phyloP scores from a whole-genome alignment of 2,329 filamentous ascomycete genomes.

The Phialophora macrospora region DNA sequence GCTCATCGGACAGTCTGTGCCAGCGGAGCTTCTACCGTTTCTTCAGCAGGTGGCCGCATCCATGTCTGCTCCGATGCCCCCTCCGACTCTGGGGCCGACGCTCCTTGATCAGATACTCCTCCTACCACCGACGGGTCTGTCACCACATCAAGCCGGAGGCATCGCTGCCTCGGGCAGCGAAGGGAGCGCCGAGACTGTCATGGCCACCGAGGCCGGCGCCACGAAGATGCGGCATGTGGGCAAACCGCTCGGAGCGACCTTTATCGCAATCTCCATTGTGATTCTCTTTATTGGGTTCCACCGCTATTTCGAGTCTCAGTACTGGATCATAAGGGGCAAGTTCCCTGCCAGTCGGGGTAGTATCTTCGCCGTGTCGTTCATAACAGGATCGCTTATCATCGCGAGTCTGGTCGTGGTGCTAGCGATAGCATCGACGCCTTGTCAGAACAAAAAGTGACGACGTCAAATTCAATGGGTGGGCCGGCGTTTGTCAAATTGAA shows the following conservation, averaged over 20 bases:
- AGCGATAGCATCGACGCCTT: conserved; percentile 54
- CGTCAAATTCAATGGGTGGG: neutral
- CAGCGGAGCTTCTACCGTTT: conserved; percentile 37
- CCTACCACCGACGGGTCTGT: conserved; percentile 29
- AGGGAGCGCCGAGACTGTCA: conserved; percentile 19
- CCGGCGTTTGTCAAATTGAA: neutral
- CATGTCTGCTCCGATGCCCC: conserved; percentile 1
- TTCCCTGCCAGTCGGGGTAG: conserved; percentile 68
- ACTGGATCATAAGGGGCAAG: conserved; percentile 69
- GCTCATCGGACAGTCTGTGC: conserved; percentile 36
- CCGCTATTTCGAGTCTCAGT: conserved; percentile 69
- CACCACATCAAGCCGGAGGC: neutral
- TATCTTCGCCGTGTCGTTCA: conserved; percentile 61
- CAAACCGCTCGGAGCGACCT: conserved; percentile 68
- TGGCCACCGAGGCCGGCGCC: conserved; percentile 39
- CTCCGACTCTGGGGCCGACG: conserved; percentile 33
- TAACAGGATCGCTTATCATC: conserved; percentile 63
- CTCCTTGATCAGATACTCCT: conserved; percentile 38
- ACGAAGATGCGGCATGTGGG: conserved; percentile 57
- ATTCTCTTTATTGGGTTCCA: conserved; percentile 67
- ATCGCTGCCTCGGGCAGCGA: neutral
- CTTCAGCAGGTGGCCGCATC: conserved; percentile 35
- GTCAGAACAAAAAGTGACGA: neutral
- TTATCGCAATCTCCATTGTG: conserved; percentile 65
- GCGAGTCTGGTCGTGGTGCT: conserved; percentile 65